A percentile compares a stretch with the other conserved stretches of the same genome.
phyloP scores from a whole-genome alignment of 306 rosid species.

The Crataegus laevigata region DNA sequence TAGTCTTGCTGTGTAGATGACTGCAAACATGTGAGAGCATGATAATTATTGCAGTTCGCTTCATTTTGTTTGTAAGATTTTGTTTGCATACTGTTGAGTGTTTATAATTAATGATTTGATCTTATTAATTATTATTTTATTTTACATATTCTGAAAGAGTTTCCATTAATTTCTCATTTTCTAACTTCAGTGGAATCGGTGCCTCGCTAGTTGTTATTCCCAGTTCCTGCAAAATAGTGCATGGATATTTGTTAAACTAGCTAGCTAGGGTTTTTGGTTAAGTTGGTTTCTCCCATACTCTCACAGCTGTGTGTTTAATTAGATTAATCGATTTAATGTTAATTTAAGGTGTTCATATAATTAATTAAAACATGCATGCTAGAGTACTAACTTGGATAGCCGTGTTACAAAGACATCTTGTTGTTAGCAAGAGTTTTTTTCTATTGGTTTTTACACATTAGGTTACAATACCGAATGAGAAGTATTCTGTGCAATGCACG shows the following conservation, averaged over 20 bases:
- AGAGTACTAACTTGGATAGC: too few relatives aligned
- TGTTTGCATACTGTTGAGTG: not conserved
- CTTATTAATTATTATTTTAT: not conserved
- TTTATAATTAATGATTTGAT: not conserved
- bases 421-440: too few relatives aligned
- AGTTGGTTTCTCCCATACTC: not conserved
- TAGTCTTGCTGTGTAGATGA: not conserved
- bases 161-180: not conserved
- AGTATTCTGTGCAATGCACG: too few relatives aligned
- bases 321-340: not conserved
- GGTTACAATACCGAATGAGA: too few relatives aligned
- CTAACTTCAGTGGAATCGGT: not conserved
- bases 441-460: too few relatives aligned
- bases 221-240: not conserved
- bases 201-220: not conserved
- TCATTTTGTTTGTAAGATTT: conserved; percentile 6
- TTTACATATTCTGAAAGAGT: not conserved
- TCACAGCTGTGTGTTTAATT: not conserved
- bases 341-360: too few relatives aligned
- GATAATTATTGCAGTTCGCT: not conserved
- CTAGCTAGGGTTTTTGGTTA: not conserved
- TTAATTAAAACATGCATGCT: too few relatives aligned
- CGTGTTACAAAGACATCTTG: too few relatives aligned
- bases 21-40: not conserved
- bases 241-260: not conserved